Evolutionary conservation across 2,329 filamentous ascomycete genomes (phyloP).

Genomic region (Davidsoniella eucalypti): DNA sequence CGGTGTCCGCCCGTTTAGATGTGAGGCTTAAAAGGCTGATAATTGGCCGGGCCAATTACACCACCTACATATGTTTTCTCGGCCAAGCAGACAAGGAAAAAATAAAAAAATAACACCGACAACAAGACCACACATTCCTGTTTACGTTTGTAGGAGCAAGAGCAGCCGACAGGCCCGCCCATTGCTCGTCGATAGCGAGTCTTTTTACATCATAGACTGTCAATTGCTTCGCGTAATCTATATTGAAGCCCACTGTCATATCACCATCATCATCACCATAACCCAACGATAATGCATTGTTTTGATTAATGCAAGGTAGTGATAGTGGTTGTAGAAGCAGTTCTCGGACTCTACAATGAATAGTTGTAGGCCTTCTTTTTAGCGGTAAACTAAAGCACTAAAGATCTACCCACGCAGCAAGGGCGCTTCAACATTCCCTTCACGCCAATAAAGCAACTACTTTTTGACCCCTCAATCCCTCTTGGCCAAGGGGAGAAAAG

Average conservation of each 20-base stretch:
- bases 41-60: too few relatives aligned
- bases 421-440: slow-evolving; percentile 13
- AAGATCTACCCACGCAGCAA: not conserved
- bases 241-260: too few relatives aligned
- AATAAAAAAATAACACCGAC: not conserved
- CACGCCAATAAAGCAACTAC: slow-evolving; percentile 5
- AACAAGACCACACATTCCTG: not conserved
- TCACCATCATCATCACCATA: not conserved
- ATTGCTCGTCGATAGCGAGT: not conserved
- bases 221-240: too few relatives aligned
- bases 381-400: not conserved
- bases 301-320: not conserved
- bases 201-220: not conserved
- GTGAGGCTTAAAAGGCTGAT: too few relatives aligned
- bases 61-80: not conserved
- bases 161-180: not conserved
- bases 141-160: not conserved
- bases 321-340: not conserved
- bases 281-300: not conserved
- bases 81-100: not conserved
- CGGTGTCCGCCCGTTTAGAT: too few relatives aligned
- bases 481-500: not conserved
- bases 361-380: too few relatives aligned
- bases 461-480: not conserved
- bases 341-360: not conserved